Conservation (phyloP, 2,329 filamentous ascomycete species). For the Lachnellula hyalina region DNA sequence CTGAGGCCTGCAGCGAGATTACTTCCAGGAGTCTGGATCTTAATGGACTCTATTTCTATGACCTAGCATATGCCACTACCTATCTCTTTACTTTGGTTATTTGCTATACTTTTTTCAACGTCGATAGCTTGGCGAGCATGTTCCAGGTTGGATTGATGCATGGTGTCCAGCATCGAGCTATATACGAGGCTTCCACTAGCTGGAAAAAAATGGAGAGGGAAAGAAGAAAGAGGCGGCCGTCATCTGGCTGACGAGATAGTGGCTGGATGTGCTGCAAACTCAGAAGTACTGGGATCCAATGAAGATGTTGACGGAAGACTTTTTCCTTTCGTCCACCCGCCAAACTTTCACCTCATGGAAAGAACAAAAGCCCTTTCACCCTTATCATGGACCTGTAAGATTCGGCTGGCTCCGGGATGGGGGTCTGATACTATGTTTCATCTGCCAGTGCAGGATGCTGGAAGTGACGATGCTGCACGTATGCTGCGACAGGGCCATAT, state of each 20-base stretch:
- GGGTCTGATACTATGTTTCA: background rate
- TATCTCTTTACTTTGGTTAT: background rate
- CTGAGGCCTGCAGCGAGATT: background rate
- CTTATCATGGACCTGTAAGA: background rate
- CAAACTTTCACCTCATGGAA: background rate
- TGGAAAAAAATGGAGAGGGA: background rate
- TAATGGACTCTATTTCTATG: background rate
- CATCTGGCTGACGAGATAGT: background rate
- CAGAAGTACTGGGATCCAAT: background rate
- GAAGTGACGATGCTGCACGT: background rate
- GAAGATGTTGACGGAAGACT: background rate
- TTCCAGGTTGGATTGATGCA: background rate
- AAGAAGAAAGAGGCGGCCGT: background rate
- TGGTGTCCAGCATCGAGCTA: background rate
- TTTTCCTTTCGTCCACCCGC: background rate
- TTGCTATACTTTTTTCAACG: background rate
- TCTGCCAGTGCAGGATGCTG: background rate
- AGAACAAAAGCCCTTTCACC: background rate
- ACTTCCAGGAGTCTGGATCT: slow-evolving; percentile 5
- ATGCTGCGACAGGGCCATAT: background rate
- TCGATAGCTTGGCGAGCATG: background rate
- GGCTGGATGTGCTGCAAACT: background rate
- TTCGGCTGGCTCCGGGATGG: background rate
- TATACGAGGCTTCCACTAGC: no score
- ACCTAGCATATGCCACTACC: background rate